Evolutionary conservation across 768 basidiomycete genomes (phyloP).

Genomic region (Tricholoma saponaceum): DNA sequence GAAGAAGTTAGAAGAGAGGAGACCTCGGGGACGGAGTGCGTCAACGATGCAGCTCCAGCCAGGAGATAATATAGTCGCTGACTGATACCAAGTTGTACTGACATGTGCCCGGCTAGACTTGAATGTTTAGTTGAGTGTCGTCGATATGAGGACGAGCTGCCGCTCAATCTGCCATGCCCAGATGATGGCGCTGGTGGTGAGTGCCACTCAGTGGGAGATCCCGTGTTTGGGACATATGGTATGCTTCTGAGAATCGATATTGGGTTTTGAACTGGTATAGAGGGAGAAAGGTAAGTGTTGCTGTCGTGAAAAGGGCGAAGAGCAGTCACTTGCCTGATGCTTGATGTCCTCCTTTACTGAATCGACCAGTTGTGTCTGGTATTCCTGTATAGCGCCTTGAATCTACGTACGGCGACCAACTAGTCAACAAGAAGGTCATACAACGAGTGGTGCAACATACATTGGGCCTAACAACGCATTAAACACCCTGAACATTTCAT

Average conservation of each 20-base stretch:
- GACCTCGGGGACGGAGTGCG: no score
- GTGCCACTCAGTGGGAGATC: conserved; percentile 96
- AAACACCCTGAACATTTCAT: neutral
- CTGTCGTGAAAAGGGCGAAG: neutral
- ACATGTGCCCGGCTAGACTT: no score
- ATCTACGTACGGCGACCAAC: no score
- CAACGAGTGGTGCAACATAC: conserved; percentile 35
- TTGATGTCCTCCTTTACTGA: conserved; percentile 99
- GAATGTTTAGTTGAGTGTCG: no score
- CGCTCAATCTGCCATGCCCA: conserved; percentile 99
- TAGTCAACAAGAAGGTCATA: neutral
- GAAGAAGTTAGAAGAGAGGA: no score
- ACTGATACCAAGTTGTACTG: no score
- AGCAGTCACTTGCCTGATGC: conserved; percentile 46
- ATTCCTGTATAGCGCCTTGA: no score
- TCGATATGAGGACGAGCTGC: no score
- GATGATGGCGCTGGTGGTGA: conserved; percentile 96
- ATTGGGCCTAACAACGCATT: conserved; percentile 63
- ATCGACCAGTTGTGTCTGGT: no score
- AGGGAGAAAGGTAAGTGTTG: neutral
- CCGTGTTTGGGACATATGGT: conserved; percentile 96
- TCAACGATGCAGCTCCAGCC: no score
- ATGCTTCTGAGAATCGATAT: conserved; percentile 97
- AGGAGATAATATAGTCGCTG: no score
- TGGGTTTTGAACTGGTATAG: conserved; percentile 83